Evolutionary conservation across 495 filamentous ascomycete species (phyloP), one percentile per base, ranked within the genome.

Genomic region (Chaetomium cochliodes): DNA sequence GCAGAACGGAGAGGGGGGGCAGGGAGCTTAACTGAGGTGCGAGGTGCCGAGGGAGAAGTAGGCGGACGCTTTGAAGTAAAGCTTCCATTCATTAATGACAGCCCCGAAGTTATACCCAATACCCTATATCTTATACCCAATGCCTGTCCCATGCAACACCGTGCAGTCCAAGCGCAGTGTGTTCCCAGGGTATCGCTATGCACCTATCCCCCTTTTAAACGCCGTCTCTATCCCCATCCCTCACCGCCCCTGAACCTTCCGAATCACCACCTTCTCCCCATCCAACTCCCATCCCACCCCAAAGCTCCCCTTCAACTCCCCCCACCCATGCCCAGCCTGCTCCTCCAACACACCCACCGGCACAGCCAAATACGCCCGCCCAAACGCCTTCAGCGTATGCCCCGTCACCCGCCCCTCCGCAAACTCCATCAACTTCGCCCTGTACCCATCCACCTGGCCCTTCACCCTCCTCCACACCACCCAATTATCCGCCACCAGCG

Each of bases 401-500:
- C 79, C 80, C 66, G 86, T 81, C 69, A 97, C 80, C 57, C 83
- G 77, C 25, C 86, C 84, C 65, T 90, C 89, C 7, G 90, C 89
- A 78, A 84, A 91, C 69, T 92, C 90, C 82, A 97, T 88, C 41
- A 98, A 72, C 52, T 85, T 82, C 6, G 84, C 85, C 71, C 88
- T 82, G 73, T 92, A 87, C 15, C 88, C 88, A 77, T 96, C 91
- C 42, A 94, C 90, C 61, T 79, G 82, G 57, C 81, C 82, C 76
- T 85, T 86, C 49, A 90, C 76, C 62, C 84, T 81, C 82, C 89
- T 90, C 73, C 94, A 98, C 8, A 82, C 70, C 41, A 90, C 81
- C 82, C 92, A 98, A 70, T 97, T 89, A 60, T 92, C 92, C 67
- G 88, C 86, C 59, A 87, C 84, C 53, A 98, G 75, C 18, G 92